phyloP scores from a whole-genome alignment of 495 filamentous ascomycete species.

The Penicillium pulvis region DNA sequence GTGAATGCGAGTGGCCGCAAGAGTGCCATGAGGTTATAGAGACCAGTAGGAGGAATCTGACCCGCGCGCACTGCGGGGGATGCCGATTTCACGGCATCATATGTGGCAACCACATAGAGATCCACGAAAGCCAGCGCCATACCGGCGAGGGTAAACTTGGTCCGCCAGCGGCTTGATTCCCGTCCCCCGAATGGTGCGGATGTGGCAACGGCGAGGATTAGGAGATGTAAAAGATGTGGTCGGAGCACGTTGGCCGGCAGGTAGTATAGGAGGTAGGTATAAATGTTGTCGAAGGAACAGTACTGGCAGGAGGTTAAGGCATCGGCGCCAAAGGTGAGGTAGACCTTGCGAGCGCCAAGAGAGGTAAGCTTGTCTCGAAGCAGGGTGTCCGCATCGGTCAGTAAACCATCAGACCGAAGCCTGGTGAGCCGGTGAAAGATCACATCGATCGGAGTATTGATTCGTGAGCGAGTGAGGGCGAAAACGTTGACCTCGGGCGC shows the following conservation, averaged over 20 bases:
- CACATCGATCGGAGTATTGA: conserved; percentile 81
- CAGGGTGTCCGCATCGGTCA: conserved; percentile 62
- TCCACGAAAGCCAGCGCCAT: conserved; percentile 64
- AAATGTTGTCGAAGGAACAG: conserved; percentile 73
- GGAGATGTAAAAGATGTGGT: conserved; percentile 78
- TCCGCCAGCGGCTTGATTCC: conserved; percentile 68
- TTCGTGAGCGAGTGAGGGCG: conserved; percentile 70
- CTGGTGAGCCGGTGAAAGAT: conserved; percentile 77
- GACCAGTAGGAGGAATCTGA: conserved; percentile 41
- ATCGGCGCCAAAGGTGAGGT: conserved; percentile 78
- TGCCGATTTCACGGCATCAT: conserved; percentile 60
- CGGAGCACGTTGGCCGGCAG: conserved; percentile 66
- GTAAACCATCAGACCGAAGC: conserved; percentile 53
- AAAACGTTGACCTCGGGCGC: conserved; percentile 73
- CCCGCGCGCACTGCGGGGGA: conserved; percentile 39
- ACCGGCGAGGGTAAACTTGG: conserved; percentile 63
- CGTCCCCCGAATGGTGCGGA: conserved; percentile 54
- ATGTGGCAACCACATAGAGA: conserved; percentile 58
- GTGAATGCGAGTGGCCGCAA: conserved; percentile 62
- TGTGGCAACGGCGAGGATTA: conserved; percentile 65
- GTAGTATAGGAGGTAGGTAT: conserved; percentile 78
- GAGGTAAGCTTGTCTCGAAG: conserved; percentile 69
- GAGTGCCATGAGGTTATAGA: conserved; percentile 67
- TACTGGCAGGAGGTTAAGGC: conserved; percentile 74
- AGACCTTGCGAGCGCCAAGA: conserved; percentile 73